These are phyloP conservation scores for Xylariaceae sp. DNA, from an alignment of 2,329 filamentous ascomycete species.

Conservation along the genomic window DNA sequence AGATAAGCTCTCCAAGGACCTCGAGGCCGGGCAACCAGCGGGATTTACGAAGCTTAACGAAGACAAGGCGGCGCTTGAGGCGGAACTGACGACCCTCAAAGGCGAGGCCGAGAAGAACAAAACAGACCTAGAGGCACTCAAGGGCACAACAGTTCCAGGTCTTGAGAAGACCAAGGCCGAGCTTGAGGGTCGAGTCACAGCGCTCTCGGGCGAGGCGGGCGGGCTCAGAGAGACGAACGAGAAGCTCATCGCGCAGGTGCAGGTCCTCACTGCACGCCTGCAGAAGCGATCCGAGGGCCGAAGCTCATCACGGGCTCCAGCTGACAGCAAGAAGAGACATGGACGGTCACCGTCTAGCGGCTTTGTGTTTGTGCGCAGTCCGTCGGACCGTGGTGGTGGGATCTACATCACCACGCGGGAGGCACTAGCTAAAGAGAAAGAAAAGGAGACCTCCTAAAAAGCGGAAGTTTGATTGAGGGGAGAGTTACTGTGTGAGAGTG, in stretches of 20 bases:
- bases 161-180: slow-evolving; percentile 17
- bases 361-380: slow-evolving; percentile 26
- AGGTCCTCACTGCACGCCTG: slow-evolving; percentile 18
- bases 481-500: too few relatives aligned
- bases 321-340: slow-evolving; percentile 22
- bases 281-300: slow-evolving; percentile 21
- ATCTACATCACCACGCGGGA: slow-evolving; percentile 29
- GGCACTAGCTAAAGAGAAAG: slow-evolving; percentile 21
- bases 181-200: slow-evolving; percentile 13
- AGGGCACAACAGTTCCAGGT: slow-evolving; percentile 20
- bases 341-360: slow-evolving; percentile 25
- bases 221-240: slow-evolving; percentile 23
- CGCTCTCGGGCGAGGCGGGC: slow-evolving; percentile 17
- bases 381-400: slow-evolving; percentile 21
- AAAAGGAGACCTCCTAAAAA: too few relatives aligned
- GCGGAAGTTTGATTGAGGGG: too few relatives aligned
- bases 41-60: slow-evolving; percentile 20
- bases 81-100: slow-evolving; percentile 13
- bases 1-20: slow-evolving; percentile 21
- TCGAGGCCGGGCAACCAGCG: slow-evolving; percentile 22
- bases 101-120: slow-evolving; percentile 17
- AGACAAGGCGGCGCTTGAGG: slow-evolving; percentile 24
- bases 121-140: slow-evolving; percentile 19
- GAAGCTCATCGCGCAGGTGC: slow-evolving; percentile 17
- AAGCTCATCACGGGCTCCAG: slow-evolving; percentile 25